These are phyloP conservation scores for Cryptosporidium ryanae DNA, from an alignment of 169 alveolate species.

Conservation along the genomic window DNA sequence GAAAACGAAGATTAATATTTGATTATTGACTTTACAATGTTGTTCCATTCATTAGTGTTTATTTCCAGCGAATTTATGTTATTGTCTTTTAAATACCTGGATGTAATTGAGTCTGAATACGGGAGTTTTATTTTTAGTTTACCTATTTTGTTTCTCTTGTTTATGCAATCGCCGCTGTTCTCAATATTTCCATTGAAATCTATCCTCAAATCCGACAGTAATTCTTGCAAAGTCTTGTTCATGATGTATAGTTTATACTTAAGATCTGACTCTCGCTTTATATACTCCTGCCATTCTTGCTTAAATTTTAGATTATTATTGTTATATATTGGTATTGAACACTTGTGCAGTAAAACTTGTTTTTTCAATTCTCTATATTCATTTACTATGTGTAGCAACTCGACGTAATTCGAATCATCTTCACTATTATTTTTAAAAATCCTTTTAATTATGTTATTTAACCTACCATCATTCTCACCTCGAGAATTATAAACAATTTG, in stretches of 20 bases:
- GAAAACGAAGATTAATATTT: constrained; percentile 11
- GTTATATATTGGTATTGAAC: constrained; percentile 48
- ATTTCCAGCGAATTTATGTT: neutral
- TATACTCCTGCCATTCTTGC: constrained; percentile 53
- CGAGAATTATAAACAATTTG: neutral
- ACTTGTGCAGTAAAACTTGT: constrained; percentile 41
- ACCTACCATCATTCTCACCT: neutral
- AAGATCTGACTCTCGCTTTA: constrained; percentile 5
- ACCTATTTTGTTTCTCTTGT: constrained; percentile 6
- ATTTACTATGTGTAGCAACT: constrained; percentile 1
- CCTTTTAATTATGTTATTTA: constrained; percentile 11
- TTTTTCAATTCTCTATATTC: constrained; percentile 44
- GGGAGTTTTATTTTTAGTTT: constrained; percentile 26
- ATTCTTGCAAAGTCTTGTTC: constrained; percentile 14
- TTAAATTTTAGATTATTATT: neutral
- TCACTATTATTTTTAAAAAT: constrained; percentile 11
- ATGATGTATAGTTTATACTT: constrained; percentile 14
- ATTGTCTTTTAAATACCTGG: neutral
- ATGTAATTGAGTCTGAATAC: neutral
- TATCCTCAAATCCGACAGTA: constrained; percentile 1
- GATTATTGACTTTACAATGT: constrained; percentile 7
- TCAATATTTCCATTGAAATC: neutral
- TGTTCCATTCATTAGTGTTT: constrained; percentile 38
- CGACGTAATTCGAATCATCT: neutral
- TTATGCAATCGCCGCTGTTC: neutral